phyloP scores from a whole-genome alignment of 1,139 yeast genomes.

The Scheffersomyces titani region DNA sequence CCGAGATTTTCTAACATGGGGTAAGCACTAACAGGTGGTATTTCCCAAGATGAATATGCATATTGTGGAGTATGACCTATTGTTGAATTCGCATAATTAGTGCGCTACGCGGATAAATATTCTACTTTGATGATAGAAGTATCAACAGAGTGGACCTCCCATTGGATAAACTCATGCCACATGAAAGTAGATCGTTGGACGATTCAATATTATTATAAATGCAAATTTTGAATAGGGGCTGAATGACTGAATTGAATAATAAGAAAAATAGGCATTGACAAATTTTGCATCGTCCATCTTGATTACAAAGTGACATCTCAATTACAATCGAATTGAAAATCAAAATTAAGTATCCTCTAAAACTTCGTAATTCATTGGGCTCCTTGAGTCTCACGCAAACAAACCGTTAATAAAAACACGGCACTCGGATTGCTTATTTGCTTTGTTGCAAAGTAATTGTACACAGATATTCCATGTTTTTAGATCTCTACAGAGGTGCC shows the following conservation, averaged over 20 bases:
- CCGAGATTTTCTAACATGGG: not conserved
- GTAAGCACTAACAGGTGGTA: not conserved
- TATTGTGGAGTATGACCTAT: not conserved
- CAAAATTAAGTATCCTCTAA: not conserved
- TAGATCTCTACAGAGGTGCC: not conserved
- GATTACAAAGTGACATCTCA: not conserved
- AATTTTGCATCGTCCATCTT: not conserved
- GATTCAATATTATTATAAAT: too few species aligned
- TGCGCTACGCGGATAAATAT: not conserved
- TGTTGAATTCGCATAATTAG: not conserved
- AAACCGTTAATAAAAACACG: not conserved
- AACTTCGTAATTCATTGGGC: not conserved
- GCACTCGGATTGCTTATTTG: not conserved
- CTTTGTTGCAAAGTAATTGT: not conserved
- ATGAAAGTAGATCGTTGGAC: not conserved
- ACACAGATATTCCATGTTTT: not conserved
- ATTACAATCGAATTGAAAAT: not conserved
- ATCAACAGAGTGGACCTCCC: too few species aligned
- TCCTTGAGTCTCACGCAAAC: not conserved
- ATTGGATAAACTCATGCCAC: not conserved
- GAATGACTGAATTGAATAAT: not conserved
- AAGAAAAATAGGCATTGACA: not conserved
- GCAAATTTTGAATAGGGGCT: not conserved
- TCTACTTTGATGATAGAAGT: not conserved
- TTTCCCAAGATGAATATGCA: not conserved